Base-by-base conservation (phyloP, 257 asterid species). In the Solanum ahanhuiri region DNA sequence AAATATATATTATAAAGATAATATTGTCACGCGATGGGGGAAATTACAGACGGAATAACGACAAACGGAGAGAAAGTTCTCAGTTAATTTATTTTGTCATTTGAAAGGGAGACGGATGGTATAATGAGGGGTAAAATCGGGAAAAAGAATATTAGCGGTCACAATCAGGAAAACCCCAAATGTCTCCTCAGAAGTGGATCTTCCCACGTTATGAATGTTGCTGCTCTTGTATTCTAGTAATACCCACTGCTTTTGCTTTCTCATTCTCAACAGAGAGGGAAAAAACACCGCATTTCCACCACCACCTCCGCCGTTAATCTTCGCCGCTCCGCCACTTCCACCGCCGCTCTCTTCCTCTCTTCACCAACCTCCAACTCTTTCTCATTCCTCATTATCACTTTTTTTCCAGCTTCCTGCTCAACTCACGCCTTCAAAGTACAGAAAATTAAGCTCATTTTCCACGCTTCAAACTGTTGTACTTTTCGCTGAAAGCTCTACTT, bases 111-210 rank as follows among this genome's bases (percentile, higher is more conserved):
- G 8, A 23, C 2, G 25, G 28, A 69, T 14, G 87, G 85, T 31
- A 51, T 17, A 17, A 25, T 2, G 2, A 79, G 73, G 57, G 91
- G 30, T 12, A 69, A 45, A 71, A 7, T 8, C 5, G 69, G 0
- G 51, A 67, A 66, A 83, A 85, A 86, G 93, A 92, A 51, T 81
- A 86, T 76, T 5, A 66, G 71, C 39, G 17, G 93, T 92, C 95
- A 82, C 86, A 88, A 91, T 92, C 93, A 90, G 77, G 34, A 76
- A 88, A 88, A 89, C 87, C 93, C 92, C 92, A 88, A 90, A 87
- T 94, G 98, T 95, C 97, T 93, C 97, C 98, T 90, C 93, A 17
- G 91, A 91, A 94, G 96, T 91, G 94, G 98, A 92, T 94, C 96
- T 93, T 93, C 98, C 89, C 98, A 96, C 95, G 99, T 93, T 96